Percentiles rank a stretch among this genome's conserved stretches.
These are phyloP conservation scores for Trypanosomatidae sp. DNA, from an alignment of 208 protist species.

Conservation along the genomic window DNA sequence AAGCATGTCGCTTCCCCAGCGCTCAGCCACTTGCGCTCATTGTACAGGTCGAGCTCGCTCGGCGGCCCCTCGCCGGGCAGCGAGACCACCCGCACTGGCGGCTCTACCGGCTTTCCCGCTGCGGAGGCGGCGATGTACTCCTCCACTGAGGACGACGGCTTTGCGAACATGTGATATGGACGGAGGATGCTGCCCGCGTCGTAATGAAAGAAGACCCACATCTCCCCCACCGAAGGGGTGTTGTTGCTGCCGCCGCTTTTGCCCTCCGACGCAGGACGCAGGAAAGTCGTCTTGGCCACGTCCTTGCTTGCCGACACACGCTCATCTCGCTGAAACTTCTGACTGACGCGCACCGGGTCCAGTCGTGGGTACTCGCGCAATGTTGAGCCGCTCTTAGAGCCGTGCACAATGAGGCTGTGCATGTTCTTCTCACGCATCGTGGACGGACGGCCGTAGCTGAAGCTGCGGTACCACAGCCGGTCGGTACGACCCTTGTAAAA, in stretches of 20 bases:
- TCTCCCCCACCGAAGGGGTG: conserved; percentile 44
- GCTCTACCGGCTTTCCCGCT: conserved; percentile 33
- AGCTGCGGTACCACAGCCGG: conserved; percentile 76
- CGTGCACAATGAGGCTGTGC: conserved; percentile 35
- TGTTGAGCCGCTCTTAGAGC: conserved; percentile 10
- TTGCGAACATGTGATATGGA: conserved; percentile 82
- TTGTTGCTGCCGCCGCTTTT: conserved; percentile 9
- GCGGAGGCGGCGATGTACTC: conserved; percentile 69
- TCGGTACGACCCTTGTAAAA: conserved; percentile 81
- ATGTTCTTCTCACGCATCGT: conserved; percentile 32
- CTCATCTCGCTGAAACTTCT: conserved; percentile 77
- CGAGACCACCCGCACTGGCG: conserved; percentile 53
- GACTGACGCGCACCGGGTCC: conserved; percentile 82
- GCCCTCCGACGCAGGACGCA: conserved; percentile 26
- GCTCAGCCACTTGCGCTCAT: conserved; percentile 83
- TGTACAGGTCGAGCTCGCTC: conserved; percentile 73
- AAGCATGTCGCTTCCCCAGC: conserved; percentile 62
- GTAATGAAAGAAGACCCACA: conserved; percentile 91
- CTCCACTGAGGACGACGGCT: conserved; percentile 65
- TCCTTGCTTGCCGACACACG: conserved; percentile 48
- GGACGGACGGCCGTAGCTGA: conserved; percentile 53
- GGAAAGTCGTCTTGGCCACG: conserved; percentile 77
- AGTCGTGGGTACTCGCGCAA: conserved; percentile 58
- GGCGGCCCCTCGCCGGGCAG: conserved; percentile 69
- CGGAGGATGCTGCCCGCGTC: conserved; percentile 66